phyloP scores from a whole-genome alignment of 2,329 filamentous ascomycete species.

The Colletotrichum abscissum region DNA sequence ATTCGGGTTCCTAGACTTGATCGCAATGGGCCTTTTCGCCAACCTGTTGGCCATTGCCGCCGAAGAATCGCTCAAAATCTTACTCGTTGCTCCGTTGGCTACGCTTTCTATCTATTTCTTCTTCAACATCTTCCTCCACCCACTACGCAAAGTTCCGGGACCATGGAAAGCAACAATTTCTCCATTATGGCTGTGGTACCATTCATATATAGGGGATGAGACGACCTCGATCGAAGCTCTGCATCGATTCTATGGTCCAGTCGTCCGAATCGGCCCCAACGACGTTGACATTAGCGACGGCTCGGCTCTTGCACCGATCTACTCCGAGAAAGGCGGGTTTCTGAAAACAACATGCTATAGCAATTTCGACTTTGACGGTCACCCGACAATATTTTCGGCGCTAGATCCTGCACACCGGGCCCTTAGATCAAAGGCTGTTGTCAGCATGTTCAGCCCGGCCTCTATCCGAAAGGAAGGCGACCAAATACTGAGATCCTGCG shows the following conservation, averaged over 20 bases:
- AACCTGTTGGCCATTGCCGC: background rate
- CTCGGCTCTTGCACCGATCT: background rate
- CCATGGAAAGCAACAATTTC: background rate
- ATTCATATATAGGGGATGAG: background rate
- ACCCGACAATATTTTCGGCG: background rate
- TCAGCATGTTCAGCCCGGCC: slow-evolving; percentile 2
- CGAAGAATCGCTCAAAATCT: background rate
- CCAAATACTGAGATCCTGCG: background rate
- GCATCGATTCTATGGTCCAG: background rate
- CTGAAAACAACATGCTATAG: background rate
- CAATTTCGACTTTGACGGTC: slow-evolving; percentile 8
- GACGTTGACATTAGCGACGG: slow-evolving; percentile 4
- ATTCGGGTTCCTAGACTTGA: background rate
- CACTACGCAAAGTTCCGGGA: background rate
- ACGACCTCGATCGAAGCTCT: background rate
- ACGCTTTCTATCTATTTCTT: background rate
- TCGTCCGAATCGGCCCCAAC: background rate
- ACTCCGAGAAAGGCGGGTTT: slow-evolving; percentile 4
- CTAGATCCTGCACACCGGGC: background rate
- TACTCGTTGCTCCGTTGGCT: background rate
- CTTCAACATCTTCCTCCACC: background rate
- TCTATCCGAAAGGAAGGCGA: slow-evolving; percentile 1
- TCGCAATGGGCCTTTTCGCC: background rate
- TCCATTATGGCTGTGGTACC: slow-evolving; percentile 7
- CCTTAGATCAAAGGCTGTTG: background rate